Conservation (phyloP, 805 yeast species). For the Hanseniaspora guilliermondii region DNA sequence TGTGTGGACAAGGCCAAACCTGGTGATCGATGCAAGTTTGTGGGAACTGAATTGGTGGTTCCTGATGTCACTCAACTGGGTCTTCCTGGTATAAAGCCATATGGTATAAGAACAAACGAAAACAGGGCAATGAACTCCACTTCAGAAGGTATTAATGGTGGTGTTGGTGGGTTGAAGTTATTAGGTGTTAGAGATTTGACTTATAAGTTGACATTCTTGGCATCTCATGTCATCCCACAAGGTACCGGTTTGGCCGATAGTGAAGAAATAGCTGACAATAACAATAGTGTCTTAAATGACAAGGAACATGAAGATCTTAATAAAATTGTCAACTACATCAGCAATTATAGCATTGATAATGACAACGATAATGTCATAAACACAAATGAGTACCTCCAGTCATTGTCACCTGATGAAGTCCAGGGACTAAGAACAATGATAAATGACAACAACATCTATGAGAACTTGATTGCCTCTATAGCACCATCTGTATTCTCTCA, state of each 20-base stretch:
- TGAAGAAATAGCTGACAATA: background rate
- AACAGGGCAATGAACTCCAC: constrained; percentile 27
- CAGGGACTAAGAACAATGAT: constrained; percentile 82
- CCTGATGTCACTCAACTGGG: constrained; percentile 93
- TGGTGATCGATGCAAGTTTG: constrained; percentile 88
- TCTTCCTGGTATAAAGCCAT: constrained; percentile 86
- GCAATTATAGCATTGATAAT: constrained; percentile 28
- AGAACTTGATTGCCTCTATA: constrained; percentile 65
- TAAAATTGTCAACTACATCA: constrained; percentile 20
- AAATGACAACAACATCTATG: constrained; percentile 65
- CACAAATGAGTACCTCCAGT: constrained; percentile 67
- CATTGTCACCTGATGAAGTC: constrained; percentile 70
- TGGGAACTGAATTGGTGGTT: constrained; percentile 67
- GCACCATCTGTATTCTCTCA: constrained; percentile 96
- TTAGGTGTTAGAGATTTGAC: constrained; percentile 93
- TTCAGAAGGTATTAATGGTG: constrained; percentile 60
- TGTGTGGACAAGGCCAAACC: constrained; percentile 86
- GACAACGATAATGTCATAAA: constrained; percentile 39
- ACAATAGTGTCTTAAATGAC: constrained; percentile 15
- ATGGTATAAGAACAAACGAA: constrained; percentile 56
- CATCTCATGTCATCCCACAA: constrained; percentile 73
- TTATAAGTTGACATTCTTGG: constrained; percentile 79
- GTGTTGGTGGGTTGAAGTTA: constrained; percentile 77
- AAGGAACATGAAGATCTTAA: constrained; percentile 14
- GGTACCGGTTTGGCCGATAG: constrained; percentile 24